Percentiles rank a stretch among this genome's conserved stretches.
These are phyloP conservation scores for Mycogone perniciosa DNA, from an alignment of 2,329 filamentous ascomycete species.

Conservation along the genomic window DNA sequence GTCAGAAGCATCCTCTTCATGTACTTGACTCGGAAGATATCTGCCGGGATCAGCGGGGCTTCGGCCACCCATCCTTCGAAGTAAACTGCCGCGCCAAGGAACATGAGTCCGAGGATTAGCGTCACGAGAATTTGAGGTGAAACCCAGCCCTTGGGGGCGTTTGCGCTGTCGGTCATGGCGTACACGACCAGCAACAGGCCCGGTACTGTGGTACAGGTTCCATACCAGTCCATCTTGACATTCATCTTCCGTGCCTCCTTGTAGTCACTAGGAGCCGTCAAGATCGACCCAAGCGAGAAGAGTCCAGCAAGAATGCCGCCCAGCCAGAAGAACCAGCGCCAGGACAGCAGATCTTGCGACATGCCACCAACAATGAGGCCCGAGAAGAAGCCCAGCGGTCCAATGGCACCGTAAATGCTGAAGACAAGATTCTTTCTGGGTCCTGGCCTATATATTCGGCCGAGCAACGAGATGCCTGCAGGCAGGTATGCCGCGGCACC, in stretches of 20 bases:
- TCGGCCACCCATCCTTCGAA: slow-evolving; percentile 58
- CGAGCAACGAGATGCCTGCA: slow-evolving; percentile 60
- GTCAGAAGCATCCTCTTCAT: slow-evolving; percentile 52
- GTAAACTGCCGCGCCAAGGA: slow-evolving; percentile 51
- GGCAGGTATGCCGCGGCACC: slow-evolving; percentile 64
- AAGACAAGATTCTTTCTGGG: slow-evolving; percentile 62
- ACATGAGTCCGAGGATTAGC: slow-evolving; percentile 48
- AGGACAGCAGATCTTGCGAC: slow-evolving; percentile 50
- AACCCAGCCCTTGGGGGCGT: slow-evolving; percentile 55
- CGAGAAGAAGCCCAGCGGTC: slow-evolving; percentile 49
- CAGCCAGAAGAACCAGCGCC: slow-evolving; percentile 65
- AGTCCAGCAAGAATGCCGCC: slow-evolving; percentile 42
- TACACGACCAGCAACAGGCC: slow-evolving; percentile 62
- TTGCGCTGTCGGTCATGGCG: slow-evolving; percentile 59
- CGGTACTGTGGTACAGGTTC: slow-evolving; percentile 45
- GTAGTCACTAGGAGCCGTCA: slow-evolving; percentile 32
- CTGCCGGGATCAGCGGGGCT: slow-evolving; percentile 55
- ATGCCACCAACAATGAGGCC: slow-evolving; percentile 62
- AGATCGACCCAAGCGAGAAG: slow-evolving; percentile 40
- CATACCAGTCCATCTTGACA: slow-evolving; percentile 56
- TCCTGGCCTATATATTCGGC: slow-evolving; percentile 58
- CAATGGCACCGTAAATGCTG: slow-evolving; percentile 50
- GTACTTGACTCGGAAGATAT: slow-evolving; percentile 55
- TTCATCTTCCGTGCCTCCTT: slow-evolving; percentile 23
- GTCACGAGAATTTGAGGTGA: slow-evolving; percentile 58